A percentile compares a stretch with the other conserved stretches of the same genome.
Evolutionary conservation across 116 monocot genomes (phyloP).

Genomic region (Posidonia oceanica): DNA sequence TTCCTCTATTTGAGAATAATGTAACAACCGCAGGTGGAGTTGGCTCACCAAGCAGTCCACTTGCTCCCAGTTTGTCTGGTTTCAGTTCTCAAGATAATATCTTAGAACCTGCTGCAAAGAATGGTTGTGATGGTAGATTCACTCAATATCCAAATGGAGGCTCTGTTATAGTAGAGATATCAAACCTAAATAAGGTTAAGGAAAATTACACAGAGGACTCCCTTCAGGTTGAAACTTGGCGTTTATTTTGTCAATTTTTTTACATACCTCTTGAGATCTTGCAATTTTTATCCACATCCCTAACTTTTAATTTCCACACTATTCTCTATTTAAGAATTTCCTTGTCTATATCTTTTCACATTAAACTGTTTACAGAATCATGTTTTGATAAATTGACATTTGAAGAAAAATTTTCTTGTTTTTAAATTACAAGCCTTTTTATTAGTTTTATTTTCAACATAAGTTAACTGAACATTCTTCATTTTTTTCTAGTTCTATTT

Average conservation of each 20-base stretch:
- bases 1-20: conserved; percentile 84
- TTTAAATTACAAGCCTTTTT: no score
- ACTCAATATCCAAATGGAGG: conserved; percentile 56
- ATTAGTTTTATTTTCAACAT: no score
- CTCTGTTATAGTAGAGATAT: conserved; percentile 86
- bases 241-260: neutral
- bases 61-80: conserved; percentile 56
- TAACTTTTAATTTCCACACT: no score
- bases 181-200: conserved; percentile 93
- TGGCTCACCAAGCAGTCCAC: conserved; percentile 84
- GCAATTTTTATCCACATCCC: neutral
- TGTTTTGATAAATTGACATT: no score
- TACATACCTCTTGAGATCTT: neutral
- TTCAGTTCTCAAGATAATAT: conserved; percentile 58
- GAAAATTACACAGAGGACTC: conserved; percentile 92
- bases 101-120: conserved; percentile 46
- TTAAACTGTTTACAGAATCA: no score
- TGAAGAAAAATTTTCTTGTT: no score
- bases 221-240: conserved; percentile 49
- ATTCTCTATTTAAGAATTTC: no score
- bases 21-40: conserved; percentile 25
- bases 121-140: conserved; percentile 53
- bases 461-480: no score
- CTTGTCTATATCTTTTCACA: no score
- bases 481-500: no score